A percentile compares a stretch with the other conserved stretches of the same genome.
These are phyloP conservation scores for Fusarium sp. DNA, from an alignment of 2,329 filamentous ascomycete species.

Conservation along the genomic window DNA sequence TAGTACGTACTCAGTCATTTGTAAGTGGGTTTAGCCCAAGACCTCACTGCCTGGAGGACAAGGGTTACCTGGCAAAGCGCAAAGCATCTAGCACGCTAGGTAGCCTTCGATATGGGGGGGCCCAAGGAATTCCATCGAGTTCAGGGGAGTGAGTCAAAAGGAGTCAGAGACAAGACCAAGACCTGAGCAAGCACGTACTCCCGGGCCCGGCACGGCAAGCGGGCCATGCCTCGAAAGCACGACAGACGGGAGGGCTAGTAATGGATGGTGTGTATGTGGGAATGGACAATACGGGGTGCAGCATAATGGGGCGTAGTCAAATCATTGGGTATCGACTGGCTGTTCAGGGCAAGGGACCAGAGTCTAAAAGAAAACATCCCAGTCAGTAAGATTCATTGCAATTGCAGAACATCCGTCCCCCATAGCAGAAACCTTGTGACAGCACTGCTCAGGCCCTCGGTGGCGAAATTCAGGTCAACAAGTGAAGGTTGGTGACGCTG, in stretches of 20 bases:
- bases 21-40: constrained; percentile 31
- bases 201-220: constrained; percentile 32
- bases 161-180: constrained; percentile 21
- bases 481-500: constrained; percentile 33
- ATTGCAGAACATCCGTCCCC: constrained; percentile 13
- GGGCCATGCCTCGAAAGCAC: constrained; percentile 34
- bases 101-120: constrained; percentile 27
- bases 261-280: constrained; percentile 27
- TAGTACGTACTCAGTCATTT: constrained; percentile 35
- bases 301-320: constrained; percentile 29
- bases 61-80: constrained; percentile 29
- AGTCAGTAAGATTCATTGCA: constrained; percentile 2
- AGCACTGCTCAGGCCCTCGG: constrained; percentile 17
- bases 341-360: constrained; percentile 27
- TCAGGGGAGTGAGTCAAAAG: constrained; percentile 34
- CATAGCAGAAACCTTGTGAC: constrained; percentile 7
- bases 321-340: constrained; percentile 40
- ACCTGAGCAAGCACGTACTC: constrained; percentile 26
- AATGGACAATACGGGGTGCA: constrained; percentile 24
- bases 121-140: constrained; percentile 13
- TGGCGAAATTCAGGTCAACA: constrained; percentile 26
- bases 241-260: constrained; percentile 27
- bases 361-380: constrained; percentile 23
- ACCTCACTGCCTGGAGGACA: constrained; percentile 32
- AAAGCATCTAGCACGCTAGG: constrained; percentile 32